These are phyloP conservation scores for Mycena polygramma DNA, from an alignment of 768 basidiomycete species.

Conservation along the genomic window DNA sequence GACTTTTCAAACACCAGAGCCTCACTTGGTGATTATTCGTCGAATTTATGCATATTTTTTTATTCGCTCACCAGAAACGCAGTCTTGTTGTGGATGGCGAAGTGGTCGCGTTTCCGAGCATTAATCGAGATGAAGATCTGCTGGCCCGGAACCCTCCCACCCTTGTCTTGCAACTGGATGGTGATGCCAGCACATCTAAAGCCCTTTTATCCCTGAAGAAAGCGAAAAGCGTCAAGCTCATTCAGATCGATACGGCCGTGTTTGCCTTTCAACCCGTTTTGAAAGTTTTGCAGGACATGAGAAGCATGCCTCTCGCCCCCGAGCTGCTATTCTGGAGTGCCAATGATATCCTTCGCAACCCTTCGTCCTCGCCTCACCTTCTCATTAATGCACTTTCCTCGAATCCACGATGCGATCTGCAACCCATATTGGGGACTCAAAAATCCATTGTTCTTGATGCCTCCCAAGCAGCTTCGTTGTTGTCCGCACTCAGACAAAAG, in stretches of 20 bases:
- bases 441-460: conserved; percentile 67
- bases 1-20: too few species aligned
- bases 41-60: too few species aligned
- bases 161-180: conserved; percentile 67
- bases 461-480: conserved; percentile 61
- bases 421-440: too few species aligned
- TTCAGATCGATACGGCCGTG: conserved; percentile 71
- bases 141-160: conserved; percentile 61
- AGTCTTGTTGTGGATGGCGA: conserved; percentile 62
- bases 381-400: conserved; percentile 40
- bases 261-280: conserved; percentile 76
- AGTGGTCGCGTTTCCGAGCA: conserved; percentile 64
- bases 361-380: not conserved
- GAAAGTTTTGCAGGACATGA: conserved; percentile 63
- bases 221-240: conserved; percentile 54
- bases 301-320: conserved; percentile 57
- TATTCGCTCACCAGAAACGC: too few species aligned
- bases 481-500: conserved; percentile 66
- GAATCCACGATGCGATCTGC: too few species aligned
- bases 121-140: conserved; percentile 66
- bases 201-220: conserved; percentile 56
- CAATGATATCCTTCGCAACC: conserved; percentile 17
- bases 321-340: conserved; percentile 67
- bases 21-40: too few species aligned
- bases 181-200: conserved; percentile 51